Base-by-base conservation (phyloP, 2,329 filamentous ascomycete genomes). In the Fusarium sp. region DNA sequence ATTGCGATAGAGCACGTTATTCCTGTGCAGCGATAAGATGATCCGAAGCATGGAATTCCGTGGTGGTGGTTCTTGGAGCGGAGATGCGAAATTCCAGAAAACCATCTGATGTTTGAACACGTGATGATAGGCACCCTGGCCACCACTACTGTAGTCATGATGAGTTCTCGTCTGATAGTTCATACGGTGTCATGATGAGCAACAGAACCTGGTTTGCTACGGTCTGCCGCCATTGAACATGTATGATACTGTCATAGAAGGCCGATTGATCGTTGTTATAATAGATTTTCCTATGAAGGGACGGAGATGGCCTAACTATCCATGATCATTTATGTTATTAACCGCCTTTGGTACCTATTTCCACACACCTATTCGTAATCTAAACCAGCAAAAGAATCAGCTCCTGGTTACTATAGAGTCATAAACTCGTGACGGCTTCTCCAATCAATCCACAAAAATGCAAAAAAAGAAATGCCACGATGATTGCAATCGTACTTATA, bases 401-500 rank as follows among this genome's bases (percentile, higher is more conserved):
- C 4, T 34, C 7, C 13, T 18, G 13, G 8, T 15, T 51, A 34
- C 34, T 11, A 38, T 4, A 38, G 12, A 13, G 2, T 8, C 32
- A 24, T 8, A 22, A 18, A 29, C 16, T 18, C 24, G 27, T 24
- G 5, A 52, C 2, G 22, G 16, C 34, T 16, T 41, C 24, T 20
- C 22, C 1, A 5, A 8, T 13, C 6, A 8, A 11, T 25, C 8
- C 2, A 6, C 3, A 18, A 49, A 69, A 63, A 15, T 15, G 60
- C 13, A 30, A 71, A 73, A 24, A 74, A 52, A 55, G 55, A 67
- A 57, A 71, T 38, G 67, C 69, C 71, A 60, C 69, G 62, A 46
- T 46, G 67, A 62, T 74, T 57, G 52, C 71, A 69, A 71, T 71
- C 69, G 69, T 62, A 68, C 32, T 44, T 57, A 25, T 79, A 80